Evolutionary conservation across 768 basidiomycete species (phyloP).

Genomic region (Rubroboletus pulcherrimus): DNA sequence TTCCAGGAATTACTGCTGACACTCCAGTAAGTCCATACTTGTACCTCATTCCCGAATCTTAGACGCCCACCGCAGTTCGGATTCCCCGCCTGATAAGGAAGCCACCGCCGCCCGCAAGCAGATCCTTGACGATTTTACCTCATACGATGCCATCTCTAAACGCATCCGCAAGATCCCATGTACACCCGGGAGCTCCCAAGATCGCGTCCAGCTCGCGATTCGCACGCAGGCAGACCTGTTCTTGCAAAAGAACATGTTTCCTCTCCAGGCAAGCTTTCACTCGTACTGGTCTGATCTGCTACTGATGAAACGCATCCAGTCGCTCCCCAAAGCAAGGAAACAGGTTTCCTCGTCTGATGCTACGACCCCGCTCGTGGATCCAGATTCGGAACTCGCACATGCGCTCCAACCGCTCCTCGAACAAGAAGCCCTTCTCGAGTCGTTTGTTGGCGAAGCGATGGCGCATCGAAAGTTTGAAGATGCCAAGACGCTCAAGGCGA

Average conservation of each 20-base stretch:
- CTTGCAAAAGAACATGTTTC: slow-evolving; percentile 87
- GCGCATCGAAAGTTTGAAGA: slow-evolving; percentile 94
- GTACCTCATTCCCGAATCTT: slow-evolving; percentile 11
- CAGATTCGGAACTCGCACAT: slow-evolving; percentile 67
- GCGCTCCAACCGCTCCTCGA: slow-evolving; percentile 85
- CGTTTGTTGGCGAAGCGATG: slow-evolving; percentile 88
- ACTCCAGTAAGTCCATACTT: slow-evolving; percentile 46
- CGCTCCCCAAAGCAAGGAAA: slow-evolving; percentile 48
- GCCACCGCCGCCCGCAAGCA: slow-evolving; percentile 72
- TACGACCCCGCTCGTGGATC: slow-evolving; percentile 42
- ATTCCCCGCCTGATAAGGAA: slow-evolving; percentile 60
- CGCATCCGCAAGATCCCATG: slow-evolving; percentile 74
- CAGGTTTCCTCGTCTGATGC: slow-evolving; percentile 9
- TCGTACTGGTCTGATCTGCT: background rate
- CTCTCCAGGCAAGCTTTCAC: slow-evolving; percentile 23
- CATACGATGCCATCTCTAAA: slow-evolving; percentile 87
- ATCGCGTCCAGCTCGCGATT: slow-evolving; percentile 81
- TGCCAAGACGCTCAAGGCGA: slow-evolving; percentile 75
- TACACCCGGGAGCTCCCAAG: slow-evolving; percentile 67
- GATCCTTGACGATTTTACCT: slow-evolving; percentile 78
- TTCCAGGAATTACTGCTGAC: slow-evolving; percentile 82
- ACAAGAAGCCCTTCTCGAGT: slow-evolving; percentile 88
- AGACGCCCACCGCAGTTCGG: slow-evolving; percentile 23
- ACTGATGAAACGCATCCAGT: slow-evolving; percentile 26
- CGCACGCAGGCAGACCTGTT: slow-evolving; percentile 72